phyloP scores from a whole-genome alignment of 257 asterid species.

The Ligustrum vulgare region DNA sequence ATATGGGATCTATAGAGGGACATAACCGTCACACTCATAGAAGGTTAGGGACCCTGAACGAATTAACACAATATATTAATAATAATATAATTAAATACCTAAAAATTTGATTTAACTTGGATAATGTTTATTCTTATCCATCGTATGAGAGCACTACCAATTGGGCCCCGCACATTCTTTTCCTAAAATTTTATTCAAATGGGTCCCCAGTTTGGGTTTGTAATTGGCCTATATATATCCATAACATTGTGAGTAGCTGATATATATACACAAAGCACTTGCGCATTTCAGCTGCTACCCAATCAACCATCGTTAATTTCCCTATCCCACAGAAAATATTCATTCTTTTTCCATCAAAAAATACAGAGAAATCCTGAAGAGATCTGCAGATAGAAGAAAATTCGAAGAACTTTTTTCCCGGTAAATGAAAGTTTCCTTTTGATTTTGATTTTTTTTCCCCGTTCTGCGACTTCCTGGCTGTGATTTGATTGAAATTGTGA shows the following conservation, averaged over 20 bases:
- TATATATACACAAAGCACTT: constrained; percentile 4
- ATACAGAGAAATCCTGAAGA: background rate
- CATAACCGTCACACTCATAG: too few species aligned
- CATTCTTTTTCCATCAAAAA: background rate
- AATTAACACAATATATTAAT: too few species aligned
- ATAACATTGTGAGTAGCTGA: background rate
- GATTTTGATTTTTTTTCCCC: background rate
- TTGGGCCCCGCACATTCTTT: background rate
- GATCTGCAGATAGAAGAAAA: background rate
- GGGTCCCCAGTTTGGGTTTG: background rate
- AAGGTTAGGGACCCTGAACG: too few species aligned
- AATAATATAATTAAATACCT: background rate
- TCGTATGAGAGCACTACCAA: background rate
- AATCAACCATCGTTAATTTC: background rate
- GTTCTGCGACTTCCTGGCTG: background rate
- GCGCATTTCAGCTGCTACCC: background rate
- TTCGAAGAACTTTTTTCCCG: background rate
- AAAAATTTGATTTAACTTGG: too few species aligned
- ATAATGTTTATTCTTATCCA: background rate
- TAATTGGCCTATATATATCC: constrained; percentile 22
- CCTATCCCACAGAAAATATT: background rate
- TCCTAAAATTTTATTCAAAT: too few species aligned
- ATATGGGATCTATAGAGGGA: too few species aligned
- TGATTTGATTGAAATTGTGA: constrained; percentile 3
- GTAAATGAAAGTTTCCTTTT: background rate